These are phyloP conservation scores for Suhomyces maxii DNA, from an alignment of 1,139 yeast species.

Conservation along the genomic window DNA sequence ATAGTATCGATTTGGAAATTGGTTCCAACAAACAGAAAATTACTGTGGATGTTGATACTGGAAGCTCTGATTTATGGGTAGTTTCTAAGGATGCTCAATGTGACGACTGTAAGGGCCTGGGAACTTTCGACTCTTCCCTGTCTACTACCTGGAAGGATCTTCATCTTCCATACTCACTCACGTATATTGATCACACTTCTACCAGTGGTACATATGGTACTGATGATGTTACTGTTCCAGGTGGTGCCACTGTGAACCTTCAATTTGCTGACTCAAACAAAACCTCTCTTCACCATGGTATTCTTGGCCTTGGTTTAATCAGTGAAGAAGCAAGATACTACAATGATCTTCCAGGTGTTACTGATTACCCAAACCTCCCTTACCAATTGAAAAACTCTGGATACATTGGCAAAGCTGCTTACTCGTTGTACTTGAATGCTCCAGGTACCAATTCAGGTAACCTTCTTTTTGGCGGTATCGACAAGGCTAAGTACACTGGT, in stretches of 20 bases:
- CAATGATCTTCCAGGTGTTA: neutral
- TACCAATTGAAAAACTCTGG: constrained; percentile 22
- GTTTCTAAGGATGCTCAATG: constrained; percentile 25
- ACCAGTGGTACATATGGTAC: constrained; percentile 19
- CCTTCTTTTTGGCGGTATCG: constrained; percentile 23
- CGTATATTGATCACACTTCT: constrained; percentile 17
- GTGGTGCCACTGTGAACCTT: constrained; percentile 12
- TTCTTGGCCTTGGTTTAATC: constrained; percentile 42
- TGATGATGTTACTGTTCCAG: constrained; percentile 16
- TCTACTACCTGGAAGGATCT: constrained; percentile 10
- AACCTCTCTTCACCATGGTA: constrained; percentile 16
- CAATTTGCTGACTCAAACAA: constrained; percentile 21
- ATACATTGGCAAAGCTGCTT: constrained; percentile 19
- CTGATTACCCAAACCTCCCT: constrained; percentile 22
- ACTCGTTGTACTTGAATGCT: constrained; percentile 22
- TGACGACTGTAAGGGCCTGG: constrained; percentile 14
- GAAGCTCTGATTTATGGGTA: constrained; percentile 25
- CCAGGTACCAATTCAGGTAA: constrained; percentile 13
- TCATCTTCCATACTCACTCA: constrained; percentile 10
- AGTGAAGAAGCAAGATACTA: neutral
- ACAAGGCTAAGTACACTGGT: constrained; percentile 20
- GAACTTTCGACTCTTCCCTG: constrained; percentile 11
- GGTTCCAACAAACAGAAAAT: constrained; percentile 14
- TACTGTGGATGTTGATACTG: constrained; percentile 19
- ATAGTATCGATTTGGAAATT: constrained; percentile 8